phyloP scores from a whole-genome alignment of 169 alveolate genomes.

The Babesia bigemina region DNA sequence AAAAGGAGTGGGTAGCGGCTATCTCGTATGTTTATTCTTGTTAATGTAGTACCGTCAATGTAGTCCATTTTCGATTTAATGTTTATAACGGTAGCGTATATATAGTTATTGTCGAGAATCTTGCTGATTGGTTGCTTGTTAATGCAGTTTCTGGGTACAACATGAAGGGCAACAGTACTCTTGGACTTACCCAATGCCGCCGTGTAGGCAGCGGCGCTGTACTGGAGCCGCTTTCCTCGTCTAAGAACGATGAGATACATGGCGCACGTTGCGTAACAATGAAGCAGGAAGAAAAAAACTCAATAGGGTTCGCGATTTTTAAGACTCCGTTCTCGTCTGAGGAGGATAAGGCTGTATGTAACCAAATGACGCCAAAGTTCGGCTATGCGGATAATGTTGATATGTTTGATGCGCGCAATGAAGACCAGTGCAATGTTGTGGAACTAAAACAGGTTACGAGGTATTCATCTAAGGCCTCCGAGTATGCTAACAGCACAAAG shows the following conservation, averaged over 20 bases:
- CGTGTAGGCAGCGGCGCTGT: not conserved
- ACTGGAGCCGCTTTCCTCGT: not conserved
- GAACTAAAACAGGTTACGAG: no score
- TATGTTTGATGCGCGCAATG: no score
- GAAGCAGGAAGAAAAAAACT: not conserved
- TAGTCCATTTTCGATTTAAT: constrained; percentile 20
- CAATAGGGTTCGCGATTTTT: no score
- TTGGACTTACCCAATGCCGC: not conserved
- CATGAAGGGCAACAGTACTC: not conserved
- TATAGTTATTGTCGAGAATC: not conserved
- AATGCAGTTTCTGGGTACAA: constrained; percentile 19
- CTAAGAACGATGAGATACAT: not conserved
- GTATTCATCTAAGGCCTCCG: no score
- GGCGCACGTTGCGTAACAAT: not conserved
- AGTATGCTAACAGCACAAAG: no score
- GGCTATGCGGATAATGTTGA: no score
- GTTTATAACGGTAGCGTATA: not conserved
- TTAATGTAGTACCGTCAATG: constrained; percentile 9
- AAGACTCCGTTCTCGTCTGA: no score
- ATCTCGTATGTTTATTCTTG: not conserved
- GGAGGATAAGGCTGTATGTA: no score
- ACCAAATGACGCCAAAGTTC: no score
- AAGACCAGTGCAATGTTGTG: no score
- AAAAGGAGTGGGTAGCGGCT: not conserved
- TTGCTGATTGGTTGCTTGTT: not conserved